Conservation (phyloP, 2,329 filamentous ascomycete species). For the Parascedosporium putredinis region DNA sequence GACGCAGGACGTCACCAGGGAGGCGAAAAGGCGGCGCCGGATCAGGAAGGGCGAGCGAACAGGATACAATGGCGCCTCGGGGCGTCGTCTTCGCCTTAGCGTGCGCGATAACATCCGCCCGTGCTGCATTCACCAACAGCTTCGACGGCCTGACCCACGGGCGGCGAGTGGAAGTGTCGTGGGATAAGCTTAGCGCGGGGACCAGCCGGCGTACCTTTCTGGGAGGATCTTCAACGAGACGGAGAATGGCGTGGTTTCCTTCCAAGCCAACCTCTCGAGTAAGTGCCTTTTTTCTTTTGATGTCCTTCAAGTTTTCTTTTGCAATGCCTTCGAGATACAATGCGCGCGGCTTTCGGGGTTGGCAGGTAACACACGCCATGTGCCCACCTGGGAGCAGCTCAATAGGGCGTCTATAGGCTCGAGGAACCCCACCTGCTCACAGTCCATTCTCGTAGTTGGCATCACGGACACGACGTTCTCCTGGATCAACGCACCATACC, state of each 20-base stretch:
- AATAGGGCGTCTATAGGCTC: not conserved
- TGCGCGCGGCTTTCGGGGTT: not conserved
- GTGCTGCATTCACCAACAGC: not conserved
- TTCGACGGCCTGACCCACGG: not conserved
- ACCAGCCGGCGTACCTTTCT: slow-evolving; percentile 2
- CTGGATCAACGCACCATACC: slow-evolving; percentile 8
- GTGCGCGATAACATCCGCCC: not conserved
- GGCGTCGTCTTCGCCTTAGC: not conserved
- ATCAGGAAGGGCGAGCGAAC: not conserved
- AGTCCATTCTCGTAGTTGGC: not conserved
- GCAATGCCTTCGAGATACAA: too few relatives aligned
- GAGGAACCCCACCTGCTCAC: not conserved
- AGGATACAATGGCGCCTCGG: not conserved
- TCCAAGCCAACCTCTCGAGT: slow-evolving; percentile 5
- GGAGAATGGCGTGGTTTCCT: not conserved
- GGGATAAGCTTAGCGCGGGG: not conserved
- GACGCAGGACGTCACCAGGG: not conserved
- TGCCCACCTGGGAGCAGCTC: not conserved
- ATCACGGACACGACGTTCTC: not conserved
- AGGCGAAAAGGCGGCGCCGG: not conserved
- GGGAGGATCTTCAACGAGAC: slow-evolving; percentile 7
- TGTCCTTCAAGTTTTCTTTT: not conserved
- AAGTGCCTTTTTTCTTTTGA: not conserved
- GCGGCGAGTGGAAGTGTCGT: not conserved
- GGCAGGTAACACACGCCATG: not conserved